phyloP scores from a whole-genome alignment of 805 yeast species.

The Sungouiozyma intestinalis region DNA sequence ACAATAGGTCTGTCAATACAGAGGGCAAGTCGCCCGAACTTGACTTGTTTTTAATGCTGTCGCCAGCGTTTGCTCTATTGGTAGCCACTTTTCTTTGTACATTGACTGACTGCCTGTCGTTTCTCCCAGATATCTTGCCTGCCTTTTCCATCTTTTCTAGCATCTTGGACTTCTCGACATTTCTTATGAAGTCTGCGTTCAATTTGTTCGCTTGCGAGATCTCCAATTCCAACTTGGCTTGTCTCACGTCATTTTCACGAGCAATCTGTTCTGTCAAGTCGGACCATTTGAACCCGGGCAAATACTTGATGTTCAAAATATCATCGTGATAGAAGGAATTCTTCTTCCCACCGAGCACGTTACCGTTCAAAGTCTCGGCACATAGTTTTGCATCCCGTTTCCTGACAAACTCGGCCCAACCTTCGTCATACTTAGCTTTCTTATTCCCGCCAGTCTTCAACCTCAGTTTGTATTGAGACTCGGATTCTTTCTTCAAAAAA shows the following conservation, averaged over 20 bases:
- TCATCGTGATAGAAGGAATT: slow-evolving; percentile 89
- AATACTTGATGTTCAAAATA: slow-evolving; percentile 78
- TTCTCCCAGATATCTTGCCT: slow-evolving; percentile 22
- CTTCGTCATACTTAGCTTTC: slow-evolving; percentile 79
- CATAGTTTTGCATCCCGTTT: slow-evolving; percentile 85
- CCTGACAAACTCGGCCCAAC: slow-evolving; percentile 88
- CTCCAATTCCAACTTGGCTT: slow-evolving; percentile 78
- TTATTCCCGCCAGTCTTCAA: slow-evolving; percentile 87
- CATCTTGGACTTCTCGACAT: slow-evolving; percentile 81
- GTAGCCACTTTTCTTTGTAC: slow-evolving; percentile 62
- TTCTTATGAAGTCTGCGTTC: slow-evolving; percentile 71
- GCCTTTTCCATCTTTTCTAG: slow-evolving; percentile 46
- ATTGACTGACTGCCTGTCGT: slow-evolving; percentile 42
- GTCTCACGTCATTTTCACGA: slow-evolving; percentile 78
- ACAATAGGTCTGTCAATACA: slow-evolving; percentile 48
- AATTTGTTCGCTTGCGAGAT: slow-evolving; percentile 79
- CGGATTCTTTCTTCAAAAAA: slow-evolving; percentile 78
- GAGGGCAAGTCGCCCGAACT: slow-evolving; percentile 30
- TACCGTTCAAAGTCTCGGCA: slow-evolving; percentile 78
- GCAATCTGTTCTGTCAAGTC: slow-evolving; percentile 91
- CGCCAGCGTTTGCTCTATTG: slow-evolving; percentile 52
- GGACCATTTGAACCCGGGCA: slow-evolving; percentile 90
- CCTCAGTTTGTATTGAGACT: slow-evolving; percentile 50
- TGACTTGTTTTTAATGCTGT: slow-evolving; percentile 32
- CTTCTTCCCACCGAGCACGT: slow-evolving; percentile 85